A percentile compares a stretch with the other conserved stretches of the same genome.
Conservation (phyloP, 805 yeast species). For the Kodamaea nitidulidarum region DNA sequence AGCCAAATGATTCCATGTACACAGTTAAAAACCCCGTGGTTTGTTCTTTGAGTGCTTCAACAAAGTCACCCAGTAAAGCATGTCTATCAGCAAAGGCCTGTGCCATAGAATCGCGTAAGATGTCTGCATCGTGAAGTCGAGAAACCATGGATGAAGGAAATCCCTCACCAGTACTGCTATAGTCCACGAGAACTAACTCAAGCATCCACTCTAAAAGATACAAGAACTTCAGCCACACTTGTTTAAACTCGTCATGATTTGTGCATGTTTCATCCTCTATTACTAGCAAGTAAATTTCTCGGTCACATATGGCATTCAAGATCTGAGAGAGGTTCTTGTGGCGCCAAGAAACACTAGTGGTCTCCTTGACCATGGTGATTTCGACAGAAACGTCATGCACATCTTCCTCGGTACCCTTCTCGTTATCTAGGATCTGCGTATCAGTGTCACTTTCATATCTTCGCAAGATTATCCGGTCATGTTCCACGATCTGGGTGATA, state of each 20-base stretch:
- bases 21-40: no score
- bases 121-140: neutral
- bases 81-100: no score
- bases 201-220: conserved; percentile 24
- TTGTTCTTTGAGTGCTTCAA: no score
- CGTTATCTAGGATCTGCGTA: neutral
- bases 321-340: conserved; percentile 9
- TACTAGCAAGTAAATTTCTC: conserved; percentile 13
- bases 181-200: conserved; percentile 9
- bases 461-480: conserved; percentile 6
- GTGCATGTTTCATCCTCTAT: conserved; percentile 21
- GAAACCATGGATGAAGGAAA: neutral
- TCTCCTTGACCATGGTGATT: neutral
- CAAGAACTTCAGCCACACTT: conserved; percentile 23
- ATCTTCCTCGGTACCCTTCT: neutral
- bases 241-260: conserved; percentile 17
- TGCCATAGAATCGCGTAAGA: no score
- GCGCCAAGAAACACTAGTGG: conserved; percentile 7
- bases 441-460: neutral
- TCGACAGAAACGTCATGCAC: conserved; percentile 1
- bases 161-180: neutral
- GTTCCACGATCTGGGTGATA: conserved; percentile 13
- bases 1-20: no score
- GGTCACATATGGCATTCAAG: conserved; percentile 9
- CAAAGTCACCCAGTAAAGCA: no score